Evolutionary conservation across 768 basidiomycete species (phyloP), one percentile per base, ranked within the genome.

Genomic region (Cubamyces sp.): DNA sequence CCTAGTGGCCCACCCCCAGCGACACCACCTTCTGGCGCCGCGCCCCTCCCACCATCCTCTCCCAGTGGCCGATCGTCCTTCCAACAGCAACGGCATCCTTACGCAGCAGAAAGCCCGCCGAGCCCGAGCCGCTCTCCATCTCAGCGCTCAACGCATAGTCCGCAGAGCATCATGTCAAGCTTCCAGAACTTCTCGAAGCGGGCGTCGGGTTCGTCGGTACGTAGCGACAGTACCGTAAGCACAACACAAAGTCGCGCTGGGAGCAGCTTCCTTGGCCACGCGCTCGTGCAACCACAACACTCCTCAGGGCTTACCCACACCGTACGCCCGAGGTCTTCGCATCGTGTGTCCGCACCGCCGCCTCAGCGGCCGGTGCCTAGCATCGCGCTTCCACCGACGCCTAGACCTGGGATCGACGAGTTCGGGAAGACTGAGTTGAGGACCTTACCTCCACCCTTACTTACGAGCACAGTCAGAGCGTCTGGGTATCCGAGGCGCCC

Each of bases 291-390:
- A 30, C 74, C 77, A 4, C 64, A 77, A 34, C 81, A 85, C 65
- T 41, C 63, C 3, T 23, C 57, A 8, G 14, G 41, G 5, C 51
- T 67, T 30, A 8, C 28, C 8, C 28, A 30, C 28, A 8, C 28
- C 50, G 68, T 37, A 30, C 57, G 61, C 26, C 65, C 72, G 53
- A 61, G 58, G 39, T 75, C 78, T 5, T 65, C 78, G 30, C 81
- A 87, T 67, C 79, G 90, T 42, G 69, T 76, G 19, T 90, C 88
- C 3, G 82, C 89, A 72, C 89, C 83, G 3, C 85, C 90, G 3
- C 91, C 90, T 18, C 88, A 85, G 28, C 85, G 88, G 15, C 91
- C 91, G 30, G 83, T 87, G 4, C 90, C 91, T 0, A 87, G 82
- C 26, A 81, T 81, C 51, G 87, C 89, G 6, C 82, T 87, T 16